Evolutionary conservation across 73 alveolate species (phyloP).

Genomic region (Paramecium sexaurelia): DNA sequence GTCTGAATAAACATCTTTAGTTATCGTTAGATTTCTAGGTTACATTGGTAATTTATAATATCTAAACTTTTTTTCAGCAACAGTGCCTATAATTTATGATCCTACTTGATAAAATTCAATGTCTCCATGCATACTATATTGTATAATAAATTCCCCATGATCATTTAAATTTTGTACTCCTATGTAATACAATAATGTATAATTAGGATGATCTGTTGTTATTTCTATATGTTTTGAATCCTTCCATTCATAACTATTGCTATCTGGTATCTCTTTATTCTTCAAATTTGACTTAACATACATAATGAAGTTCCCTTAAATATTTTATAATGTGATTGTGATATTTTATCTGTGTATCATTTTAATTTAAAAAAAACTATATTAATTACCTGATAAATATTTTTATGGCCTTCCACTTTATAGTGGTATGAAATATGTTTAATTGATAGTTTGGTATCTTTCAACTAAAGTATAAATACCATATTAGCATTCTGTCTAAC

Average conservation of each 20-base stretch:
- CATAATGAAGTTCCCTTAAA: neutral
- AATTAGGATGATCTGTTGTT: neutral
- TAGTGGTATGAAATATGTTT: neutral
- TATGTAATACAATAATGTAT: neutral
- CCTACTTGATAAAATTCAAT: constrained; percentile 31
- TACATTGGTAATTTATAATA: constrained; percentile 42
- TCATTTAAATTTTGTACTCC: neutral
- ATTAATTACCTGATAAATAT: neutral
- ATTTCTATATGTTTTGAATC: neutral
- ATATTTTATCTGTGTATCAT: neutral
- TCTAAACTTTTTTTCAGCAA: neutral
- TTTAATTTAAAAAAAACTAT: neutral
- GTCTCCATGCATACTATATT: neutral
- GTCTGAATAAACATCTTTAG: constrained; percentile 24
- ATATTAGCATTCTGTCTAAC: neutral
- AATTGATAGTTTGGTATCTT: neutral
- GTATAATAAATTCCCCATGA: neutral
- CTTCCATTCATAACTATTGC: neutral
- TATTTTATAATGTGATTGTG: neutral
- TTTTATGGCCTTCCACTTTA: neutral
- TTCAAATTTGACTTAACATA: neutral
- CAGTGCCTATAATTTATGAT: constrained; percentile 32
- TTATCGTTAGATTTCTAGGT: neutral
- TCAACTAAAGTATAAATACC: neutral
- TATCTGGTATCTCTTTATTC: constrained; percentile 36